Base-by-base conservation (phyloP, 2,329 filamentous ascomycete genomes). In the Sclerotinia minor region DNA sequence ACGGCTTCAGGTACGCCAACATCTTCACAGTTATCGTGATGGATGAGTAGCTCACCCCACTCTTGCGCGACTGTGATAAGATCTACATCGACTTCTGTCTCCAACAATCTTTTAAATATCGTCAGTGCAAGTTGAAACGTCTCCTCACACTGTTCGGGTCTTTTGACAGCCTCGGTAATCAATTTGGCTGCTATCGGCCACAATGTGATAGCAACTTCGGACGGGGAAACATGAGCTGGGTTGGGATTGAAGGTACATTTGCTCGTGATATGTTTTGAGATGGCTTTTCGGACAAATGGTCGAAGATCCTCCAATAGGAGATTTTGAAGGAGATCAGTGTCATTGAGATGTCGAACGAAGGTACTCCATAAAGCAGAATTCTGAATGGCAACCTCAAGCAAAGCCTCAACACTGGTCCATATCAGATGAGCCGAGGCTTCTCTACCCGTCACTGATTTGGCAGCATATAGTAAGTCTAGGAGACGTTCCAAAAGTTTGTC, bases 341-440 rank as follows among this genome's bases (percentile, higher is more conserved):
- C 78, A 32, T 77, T 73, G 2, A 77, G 72, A 53, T 79, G 76
- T 15, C 76, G 69, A 47, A 80, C 80, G 65, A 83, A 78, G 44
- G 76, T 72, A 5, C 75, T 69, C 83, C 83, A 85, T 59, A 85
- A 77, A 3, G 73, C 72, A 35, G 77, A 72, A 69, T 81, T 83
- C 54, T 82, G 79, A 64, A 83, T 75, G 9, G 82, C 83, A 2
- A 79, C 80, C 73, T 85, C 82, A 15, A 84, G 76, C 5, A 85
- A 74, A 17, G 81, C 77, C 29, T 82, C 81, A 69, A 84, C 81
- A 24, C 78, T 78, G 64, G 78, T 76, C 61, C 79, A 81, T 15
- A 80, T 78, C 54, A 84, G 71, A 41, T 74, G 69, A n/a, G 73
- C 64, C 5, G 77, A 76, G 60, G 73, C 74, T 54, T 71, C 69